phyloP scores from a whole-genome alignment of 805 yeast genomes.

The Torulaspora franciscae region DNA sequence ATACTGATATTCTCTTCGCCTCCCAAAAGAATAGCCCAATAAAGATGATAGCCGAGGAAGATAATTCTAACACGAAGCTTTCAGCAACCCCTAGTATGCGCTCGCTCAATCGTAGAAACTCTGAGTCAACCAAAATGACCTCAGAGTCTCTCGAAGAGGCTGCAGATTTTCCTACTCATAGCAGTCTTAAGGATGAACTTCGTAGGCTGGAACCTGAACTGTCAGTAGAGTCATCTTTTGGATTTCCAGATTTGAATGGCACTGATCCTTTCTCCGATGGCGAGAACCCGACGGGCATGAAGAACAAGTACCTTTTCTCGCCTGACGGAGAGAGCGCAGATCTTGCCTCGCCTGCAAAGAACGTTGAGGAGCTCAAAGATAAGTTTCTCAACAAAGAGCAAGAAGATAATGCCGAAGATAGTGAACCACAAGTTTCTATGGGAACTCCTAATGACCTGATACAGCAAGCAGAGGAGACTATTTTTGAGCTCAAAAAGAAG shows the following conservation, averaged over 20 bases:
- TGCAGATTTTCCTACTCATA: neutral
- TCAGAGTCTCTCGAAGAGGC: neutral
- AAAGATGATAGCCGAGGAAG: conserved; percentile 6
- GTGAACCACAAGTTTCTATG: conserved; percentile 11
- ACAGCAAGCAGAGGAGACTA: conserved; percentile 10
- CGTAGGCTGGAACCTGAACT: conserved; percentile 5
- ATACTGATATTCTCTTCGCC: conserved; percentile 24
- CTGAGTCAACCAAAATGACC: conserved; percentile 15
- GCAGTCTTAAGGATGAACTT: conserved; percentile 1
- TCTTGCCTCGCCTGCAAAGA: conserved; percentile 33
- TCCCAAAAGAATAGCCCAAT: conserved; percentile 25
- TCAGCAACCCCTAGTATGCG: conserved; percentile 31
- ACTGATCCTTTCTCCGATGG: conserved; percentile 2
- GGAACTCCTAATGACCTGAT: conserved; percentile 5
- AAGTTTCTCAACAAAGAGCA: conserved; percentile 25
- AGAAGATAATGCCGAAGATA: conserved; percentile 13
- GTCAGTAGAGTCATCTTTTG: conserved; percentile 13
- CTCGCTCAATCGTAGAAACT: conserved; percentile 26
- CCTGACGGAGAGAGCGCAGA: conserved; percentile 29
- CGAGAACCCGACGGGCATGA: conserved; percentile 5
- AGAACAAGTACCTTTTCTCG: conserved; percentile 29
- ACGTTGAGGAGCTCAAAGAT: conserved; percentile 30
- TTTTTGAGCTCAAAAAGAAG: conserved; percentile 8
- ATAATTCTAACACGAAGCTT: conserved; percentile 13
- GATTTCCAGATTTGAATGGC: conserved; percentile 8